Conservation (phyloP, 139 green algal species). For the Mesotaenium endlicherianum region DNA sequence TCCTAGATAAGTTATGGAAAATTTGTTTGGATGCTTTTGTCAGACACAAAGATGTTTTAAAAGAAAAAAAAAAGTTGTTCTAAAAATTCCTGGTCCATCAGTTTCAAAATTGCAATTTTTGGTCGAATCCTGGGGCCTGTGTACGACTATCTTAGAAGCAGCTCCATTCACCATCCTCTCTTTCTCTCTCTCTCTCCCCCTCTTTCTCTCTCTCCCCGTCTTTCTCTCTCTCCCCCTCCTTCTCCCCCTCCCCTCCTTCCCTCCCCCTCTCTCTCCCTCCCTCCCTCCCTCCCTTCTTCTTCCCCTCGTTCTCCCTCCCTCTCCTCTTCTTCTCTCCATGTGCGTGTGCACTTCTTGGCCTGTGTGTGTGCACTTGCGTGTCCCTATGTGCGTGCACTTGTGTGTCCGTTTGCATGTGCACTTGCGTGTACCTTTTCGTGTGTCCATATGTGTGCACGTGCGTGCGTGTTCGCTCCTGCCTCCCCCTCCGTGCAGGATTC, state of each 20-base stretch:
- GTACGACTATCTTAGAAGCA: neutral
- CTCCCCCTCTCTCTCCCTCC: neutral
- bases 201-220: neutral
- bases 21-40: slow-evolving; percentile 1
- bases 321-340: neutral
- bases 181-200: neutral
- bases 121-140: neutral
- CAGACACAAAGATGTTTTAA: no score
- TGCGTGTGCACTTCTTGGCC: neutral
- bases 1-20: neutral
- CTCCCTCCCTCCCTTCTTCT: neutral
- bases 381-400: neutral
- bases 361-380: neutral
- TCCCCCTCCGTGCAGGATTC: slow-evolving; percentile 15
- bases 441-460: neutral
- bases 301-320: neutral
- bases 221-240: neutral
- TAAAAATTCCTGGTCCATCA: neutral
- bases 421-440: neutral
- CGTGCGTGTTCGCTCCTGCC: neutral
- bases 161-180: neutral
- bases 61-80: no score
- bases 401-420: neutral
- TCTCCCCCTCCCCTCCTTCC: neutral
- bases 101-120: neutral